Evolutionary conservation across 2,329 filamentous ascomycete genomes (phyloP), one percentile per base, ranked within the genome.

Genomic region (Huntiella bhutanensis): DNA sequence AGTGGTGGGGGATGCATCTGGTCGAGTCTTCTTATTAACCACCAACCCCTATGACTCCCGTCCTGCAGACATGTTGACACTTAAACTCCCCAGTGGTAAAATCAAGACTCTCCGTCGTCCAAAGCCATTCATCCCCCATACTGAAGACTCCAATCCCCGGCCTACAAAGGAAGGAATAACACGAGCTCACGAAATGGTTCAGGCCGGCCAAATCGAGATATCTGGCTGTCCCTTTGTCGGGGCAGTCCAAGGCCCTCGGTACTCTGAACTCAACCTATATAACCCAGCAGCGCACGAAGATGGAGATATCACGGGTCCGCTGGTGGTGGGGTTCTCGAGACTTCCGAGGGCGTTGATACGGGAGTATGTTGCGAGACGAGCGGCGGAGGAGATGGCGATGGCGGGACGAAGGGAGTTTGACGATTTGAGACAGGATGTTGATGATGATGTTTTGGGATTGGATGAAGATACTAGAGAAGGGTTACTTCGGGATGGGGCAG

Each of bases 1-100:
- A 1, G 63, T 71, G 1, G 60, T 80, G 8, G 75, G 75, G 13
- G 75, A 80, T 54, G 72, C 71, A 0, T 75, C 69, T 2, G 75
- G 75, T 0, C 68, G 72, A 5, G 64, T 79, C 0, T 75, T 71
- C 49, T 53, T 78, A 1, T 55, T 78, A 2, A 68, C 67, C 0
- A 55, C 69, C 3, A 64, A 73, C 47, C 61, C 68, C 13, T 62
- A 64, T 8, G 61, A 66, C 32, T 59, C 60, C 16, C 54, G 57
- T 0, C 53, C 57, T 7, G 52, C 56, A 1, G 54, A 61, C 15
- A 62, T 64, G 40, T 52, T 62, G 7, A 59, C 56, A 1, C 43
- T 70, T 1, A 61, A 62, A 0, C 57, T 60, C 2, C 54, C 54
- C 3, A 52, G 56, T 10, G 54, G 57, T 4, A 47, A 45, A 8